Percentiles rank a stretch among this genome's conserved stretches.
phyloP scores from a whole-genome alignment of 1,139 yeast species.

The Lodderomyces parapsilosis region DNA sequence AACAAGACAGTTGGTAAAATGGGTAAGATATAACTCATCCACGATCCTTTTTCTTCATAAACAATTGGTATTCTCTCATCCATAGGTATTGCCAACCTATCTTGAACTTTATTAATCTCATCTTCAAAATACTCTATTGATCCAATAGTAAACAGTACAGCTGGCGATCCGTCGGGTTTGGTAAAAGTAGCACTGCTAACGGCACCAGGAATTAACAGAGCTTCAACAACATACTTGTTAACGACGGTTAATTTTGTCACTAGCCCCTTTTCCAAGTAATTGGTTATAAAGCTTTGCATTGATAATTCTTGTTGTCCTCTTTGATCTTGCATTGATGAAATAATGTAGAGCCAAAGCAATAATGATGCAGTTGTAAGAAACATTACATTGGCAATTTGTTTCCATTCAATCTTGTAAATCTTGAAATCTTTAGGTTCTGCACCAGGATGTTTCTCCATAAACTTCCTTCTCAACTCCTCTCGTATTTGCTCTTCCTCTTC shows the following conservation, averaged over 20 bases:
- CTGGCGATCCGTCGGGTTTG: constrained; percentile 37
- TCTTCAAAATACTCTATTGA: constrained; percentile 73
- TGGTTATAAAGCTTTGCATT: constrained; percentile 86
- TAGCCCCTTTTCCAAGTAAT: constrained; percentile 78
- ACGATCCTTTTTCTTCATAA: constrained; percentile 59
- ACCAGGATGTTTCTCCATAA: constrained; percentile 33
- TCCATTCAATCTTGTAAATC: constrained; percentile 28
- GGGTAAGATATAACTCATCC: constrained; percentile 56
- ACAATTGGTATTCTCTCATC: constrained; percentile 63
- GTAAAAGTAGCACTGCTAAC: constrained; percentile 40
- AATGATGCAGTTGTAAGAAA: constrained; percentile 16
- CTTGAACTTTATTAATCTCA: constrained; percentile 61
- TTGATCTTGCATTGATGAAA: constrained; percentile 15
- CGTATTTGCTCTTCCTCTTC: constrained; percentile 25
- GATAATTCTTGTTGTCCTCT: constrained; percentile 52
- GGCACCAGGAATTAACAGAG: constrained; percentile 64
- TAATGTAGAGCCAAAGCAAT: constrained; percentile 14
- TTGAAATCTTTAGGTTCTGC: constrained; percentile 32
- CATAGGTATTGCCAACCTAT: constrained; percentile 57
- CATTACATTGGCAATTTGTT: constrained; percentile 17
- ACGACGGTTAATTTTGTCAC: constrained; percentile 76
- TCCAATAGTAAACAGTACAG: constrained; percentile 66
- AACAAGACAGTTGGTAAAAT: constrained; percentile 68
- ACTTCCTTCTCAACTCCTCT: constrained; percentile 31
- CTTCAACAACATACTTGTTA: constrained; percentile 76